Base-by-base conservation (phyloP, 176 grass and related monocot species). In the Tillandsia fasciculata region DNA sequence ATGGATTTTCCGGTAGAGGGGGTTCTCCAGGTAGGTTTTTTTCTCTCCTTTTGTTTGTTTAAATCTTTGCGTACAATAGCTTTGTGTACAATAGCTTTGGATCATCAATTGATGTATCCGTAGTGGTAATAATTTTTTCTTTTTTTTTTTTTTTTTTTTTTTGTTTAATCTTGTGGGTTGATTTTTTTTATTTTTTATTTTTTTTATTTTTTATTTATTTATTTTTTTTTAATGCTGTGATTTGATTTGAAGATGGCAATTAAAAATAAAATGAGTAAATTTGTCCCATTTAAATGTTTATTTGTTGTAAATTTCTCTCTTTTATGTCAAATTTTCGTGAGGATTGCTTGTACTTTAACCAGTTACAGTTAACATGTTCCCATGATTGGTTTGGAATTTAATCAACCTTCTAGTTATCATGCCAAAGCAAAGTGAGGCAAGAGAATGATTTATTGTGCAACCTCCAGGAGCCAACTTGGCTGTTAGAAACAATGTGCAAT, bases 21-120 rank as follows among this genome's bases (percentile, higher is more conserved):
- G 51, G 52, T 77, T 68, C 74, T 59, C 74, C 65, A 69, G 74
- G 52, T 77, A 77, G 29, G n/a, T 26, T 28, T 7, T 24, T 59
- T 68, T 59, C n/a, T 0, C 49, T 15, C 18, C 2, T 15, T 2
- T 61, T 59, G 13, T 7, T 5, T 18, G 22, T 61, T 61, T 18
- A 7, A 42, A 42, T 42, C 33, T 42, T 29, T 29, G 15, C 14
- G 10, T 53, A 10, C 12, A 53, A 15, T 13, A 54, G 9, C 15
- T 54, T 54, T 13, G 15, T 6, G 11, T 54, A 11, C 13, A 54
- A 15, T 54, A 54, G 52, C 15, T 54, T 54, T 13, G 52, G 52
- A 15, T 54, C 5, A 13, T 54, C 52, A n/a, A 13, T 54, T 6
- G 12, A 13, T 54, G 12, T 2, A 54, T 54, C 12, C 52, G 11